Base-by-base conservation (phyloP, 192 early-diverging fungal genomes). In the Cetraspora pellucida region DNA sequence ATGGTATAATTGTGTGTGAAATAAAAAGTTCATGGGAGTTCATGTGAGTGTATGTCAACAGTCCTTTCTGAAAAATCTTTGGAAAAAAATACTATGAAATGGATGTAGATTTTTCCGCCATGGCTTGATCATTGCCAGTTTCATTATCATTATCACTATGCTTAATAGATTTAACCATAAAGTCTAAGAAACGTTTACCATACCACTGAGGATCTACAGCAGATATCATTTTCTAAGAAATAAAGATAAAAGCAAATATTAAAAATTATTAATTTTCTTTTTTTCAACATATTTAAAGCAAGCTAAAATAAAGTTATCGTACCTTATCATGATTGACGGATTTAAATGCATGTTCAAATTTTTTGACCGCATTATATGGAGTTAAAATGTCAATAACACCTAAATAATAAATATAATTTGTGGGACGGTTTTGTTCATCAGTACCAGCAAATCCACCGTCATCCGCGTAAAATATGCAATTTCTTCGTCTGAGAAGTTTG, bases 311-410 rank as follows among this genome's bases (percentile, higher is more conserved):
- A 37, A 37, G 1, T 37, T 37, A 37, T 37, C 37, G 1, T 7
- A 37, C 89, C 83, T 89, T 87, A 73, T 98, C 94, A 71, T 93
- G 85, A 17, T 87, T 87, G 67, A 98, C 77, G 10, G 90, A 85
- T 83, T 97, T 99, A 87, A 92, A 96, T 28, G 93, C 82, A 74
- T 95, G 93, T 80, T 99, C 98, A 46, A 92, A 76, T 77, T 92
- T 91, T 84, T 99, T 99, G 61, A 88, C 82, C 37, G 89, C 80
- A 82, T 95, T 92, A 84, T 98, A 99, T 7, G 93, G 90, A 19
- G 98, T 99, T 70, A 99, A 88, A 60, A 99, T 98, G 78, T 99
- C 98, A 68, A 99, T 99, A 74, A 98, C 91, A 16, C 97, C 96
- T 76, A 99, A 88, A 79, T 96, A 98, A 85, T 99, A 99, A 10